A percentile compares a stretch with the other conserved stretches of the same genome.
Evolutionary conservation across 2,329 filamentous ascomycete genomes (phyloP).

Genomic region (Rhynchosporium graminicola): DNA sequence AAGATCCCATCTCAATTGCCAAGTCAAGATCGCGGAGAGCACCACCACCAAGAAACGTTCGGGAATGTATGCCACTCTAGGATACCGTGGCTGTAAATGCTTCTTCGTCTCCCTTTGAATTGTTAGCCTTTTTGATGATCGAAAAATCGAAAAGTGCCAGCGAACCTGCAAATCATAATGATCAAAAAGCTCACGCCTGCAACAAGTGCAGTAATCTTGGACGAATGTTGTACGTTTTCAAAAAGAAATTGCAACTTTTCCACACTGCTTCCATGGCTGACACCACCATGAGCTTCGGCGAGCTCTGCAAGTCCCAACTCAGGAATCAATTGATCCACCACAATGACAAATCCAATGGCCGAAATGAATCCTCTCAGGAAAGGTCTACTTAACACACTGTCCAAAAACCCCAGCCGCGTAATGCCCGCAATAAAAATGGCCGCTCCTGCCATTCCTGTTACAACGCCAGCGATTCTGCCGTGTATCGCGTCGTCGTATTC

Average conservation of each 20-base stretch:
- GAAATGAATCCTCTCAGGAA: slow-evolving; percentile 96
- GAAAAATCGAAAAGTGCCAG: background rate
- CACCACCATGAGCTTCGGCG: slow-evolving; percentile 61
- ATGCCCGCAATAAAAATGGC: slow-evolving; percentile 88
- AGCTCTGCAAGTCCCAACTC: slow-evolving; percentile 75
- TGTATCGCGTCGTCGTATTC: slow-evolving; percentile 68
- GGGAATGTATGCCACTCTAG: slow-evolving; percentile 81
- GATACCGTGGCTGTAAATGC: slow-evolving; percentile 75
- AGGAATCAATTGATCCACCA: slow-evolving; percentile 90
- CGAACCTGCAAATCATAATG: slow-evolving; percentile 87
- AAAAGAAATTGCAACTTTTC: slow-evolving; percentile 83
- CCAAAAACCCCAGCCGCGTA: slow-evolving; percentile 84
- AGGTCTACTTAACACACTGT: slow-evolving; percentile 89
- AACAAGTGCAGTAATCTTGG: slow-evolving; percentile 74
- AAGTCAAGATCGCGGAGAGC: slow-evolving; percentile 77
- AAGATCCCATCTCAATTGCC: slow-evolving; percentile 73
- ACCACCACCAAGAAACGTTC: slow-evolving; percentile 91
- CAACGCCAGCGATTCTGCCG: slow-evolving; percentile 82
- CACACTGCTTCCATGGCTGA: slow-evolving; percentile 81
- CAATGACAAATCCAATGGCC: slow-evolving; percentile 93
- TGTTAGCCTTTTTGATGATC: slow-evolving; percentile 21
- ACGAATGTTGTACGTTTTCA: slow-evolving; percentile 63
- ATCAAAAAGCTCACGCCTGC: slow-evolving; percentile 78
- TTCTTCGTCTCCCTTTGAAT: slow-evolving; percentile 73
- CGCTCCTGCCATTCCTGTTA: slow-evolving; percentile 82